Base-by-base conservation (phyloP, 2,329 filamentous ascomycete species). In the Cucurbitaria berberidis region DNA sequence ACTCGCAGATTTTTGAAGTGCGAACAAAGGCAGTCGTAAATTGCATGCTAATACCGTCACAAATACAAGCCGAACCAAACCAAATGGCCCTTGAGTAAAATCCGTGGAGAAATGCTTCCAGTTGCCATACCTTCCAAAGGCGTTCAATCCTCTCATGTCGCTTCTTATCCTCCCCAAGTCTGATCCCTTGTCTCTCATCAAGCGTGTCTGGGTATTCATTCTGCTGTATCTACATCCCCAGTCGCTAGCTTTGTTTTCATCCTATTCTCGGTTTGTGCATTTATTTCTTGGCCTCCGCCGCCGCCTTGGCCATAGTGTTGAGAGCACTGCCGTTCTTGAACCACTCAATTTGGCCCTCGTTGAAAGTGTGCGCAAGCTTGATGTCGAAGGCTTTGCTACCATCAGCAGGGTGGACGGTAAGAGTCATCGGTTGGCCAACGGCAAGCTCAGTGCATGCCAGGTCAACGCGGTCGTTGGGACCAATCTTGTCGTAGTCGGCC, bases 291-390 rank as follows among this genome's bases (percentile, higher is more conserved):
- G 54, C 49, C 26, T 27, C 26, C 27, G 6, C 10, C 3, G 27
- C 30, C 30, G 68, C 57, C 87, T 95, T 96, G 66, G 93, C 93
- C 93, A 99, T 99, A 69, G 93, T 97, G 87, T 99, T 99, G 65
- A 99, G 84, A 50, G 95, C 95, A 73, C 89, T 93, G 66, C 95
- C 95, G 78, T 98, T 96, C 85, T 92, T 93, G 86, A 99, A 99
- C 95, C 95, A 99, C 82, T 97, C 89, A 60, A 99, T 89, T 83
- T 99, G 95, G 68, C 90, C 87, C 77, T 91, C 91, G 85, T 99
- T 99, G 88, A 96, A 99, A 63, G 95, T 99, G 83, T 99, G 95
- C 66, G 85, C 84, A 68, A 99, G 87, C 80, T 90, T 84, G 68
- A 96, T 75, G 62, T 97, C 89, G 79, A 91, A 97, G 22, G 87